Conservation (phyloP, 345 rosid species). For the Kernera saxatilis region DNA sequence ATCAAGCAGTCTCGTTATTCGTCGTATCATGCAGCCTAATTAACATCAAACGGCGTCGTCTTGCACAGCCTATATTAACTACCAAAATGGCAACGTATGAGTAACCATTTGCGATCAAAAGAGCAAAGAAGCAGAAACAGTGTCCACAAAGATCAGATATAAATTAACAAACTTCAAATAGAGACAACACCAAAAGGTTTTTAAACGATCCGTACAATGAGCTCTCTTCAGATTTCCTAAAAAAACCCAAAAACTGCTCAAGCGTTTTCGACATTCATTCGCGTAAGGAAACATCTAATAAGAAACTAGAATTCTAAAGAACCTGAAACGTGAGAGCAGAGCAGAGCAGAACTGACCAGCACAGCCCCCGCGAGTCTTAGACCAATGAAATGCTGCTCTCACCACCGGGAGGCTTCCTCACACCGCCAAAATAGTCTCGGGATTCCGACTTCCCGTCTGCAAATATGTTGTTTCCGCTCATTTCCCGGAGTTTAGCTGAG, state of each 20-base stretch:
- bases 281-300: neutral
- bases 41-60: too few relatives aligned
- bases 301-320: constrained; percentile 8
- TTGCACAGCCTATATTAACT: too few relatives aligned
- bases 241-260: neutral
- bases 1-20: too few relatives aligned
- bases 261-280: neutral
- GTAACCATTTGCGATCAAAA: neutral
- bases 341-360: neutral
- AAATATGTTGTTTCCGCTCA: constrained; percentile 76
- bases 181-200: constrained; percentile 7
- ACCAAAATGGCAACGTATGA: too few relatives aligned
- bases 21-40: too few relatives aligned
- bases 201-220: neutral
- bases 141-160: neutral
- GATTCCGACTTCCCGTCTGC: constrained; percentile 73
- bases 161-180: neutral
- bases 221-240: neutral
- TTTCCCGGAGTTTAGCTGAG: constrained; percentile 67
- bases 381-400: constrained; percentile 70
- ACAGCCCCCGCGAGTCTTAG: neutral
- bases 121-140: neutral
- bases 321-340: neutral
- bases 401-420: constrained; percentile 86
- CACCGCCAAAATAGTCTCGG: constrained; percentile 70